Conservation (phyloP, 1,139 yeast species). For the Chernovozyma sophiae-reginae region DNA sequence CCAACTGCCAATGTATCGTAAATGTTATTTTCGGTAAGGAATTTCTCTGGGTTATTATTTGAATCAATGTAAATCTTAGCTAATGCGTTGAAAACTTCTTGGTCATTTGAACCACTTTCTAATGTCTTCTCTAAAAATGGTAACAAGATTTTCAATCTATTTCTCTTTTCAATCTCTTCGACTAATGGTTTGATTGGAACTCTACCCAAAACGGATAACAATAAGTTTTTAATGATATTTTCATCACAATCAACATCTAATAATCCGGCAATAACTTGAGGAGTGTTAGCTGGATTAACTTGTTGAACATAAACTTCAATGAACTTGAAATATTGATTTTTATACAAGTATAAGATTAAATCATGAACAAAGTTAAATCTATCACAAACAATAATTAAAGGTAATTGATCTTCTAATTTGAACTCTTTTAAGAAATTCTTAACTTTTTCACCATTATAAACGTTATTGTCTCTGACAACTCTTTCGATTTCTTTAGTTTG, state of each 20-base stretch:
- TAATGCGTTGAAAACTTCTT: slow-evolving; percentile 87
- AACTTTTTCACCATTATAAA: slow-evolving; percentile 94
- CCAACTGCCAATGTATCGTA: slow-evolving; percentile 95
- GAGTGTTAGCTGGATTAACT: slow-evolving; percentile 92
- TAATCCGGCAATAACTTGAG: slow-evolving; percentile 94
- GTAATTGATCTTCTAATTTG: slow-evolving; percentile 90
- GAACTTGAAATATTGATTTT: slow-evolving; percentile 90
- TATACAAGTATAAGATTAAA: slow-evolving; percentile 86
- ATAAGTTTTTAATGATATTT: slow-evolving; percentile 71
- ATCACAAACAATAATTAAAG: slow-evolving; percentile 94
- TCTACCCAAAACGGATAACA: slow-evolving; percentile 86
- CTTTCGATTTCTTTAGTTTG: slow-evolving; percentile 95
- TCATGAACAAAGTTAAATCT: slow-evolving; percentile 90
- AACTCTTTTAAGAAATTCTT: slow-evolving; percentile 95
- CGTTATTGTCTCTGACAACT: slow-evolving; percentile 88
- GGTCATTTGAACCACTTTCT: slow-evolving; percentile 84
- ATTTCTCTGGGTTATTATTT: slow-evolving; percentile 95
- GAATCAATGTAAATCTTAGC: slow-evolving; percentile 98
- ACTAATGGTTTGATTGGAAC: slow-evolving; percentile 90
- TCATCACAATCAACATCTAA: slow-evolving; percentile 98
- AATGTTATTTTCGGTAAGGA: slow-evolving; percentile 82
- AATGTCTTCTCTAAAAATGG: slow-evolving; percentile 92
- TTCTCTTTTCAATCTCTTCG: slow-evolving; percentile 93
- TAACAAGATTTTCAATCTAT: slow-evolving; percentile 82
- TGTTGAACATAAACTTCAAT: slow-evolving; percentile 97